A percentile compares a stretch with the other conserved stretches of the same genome.
phyloP scores from a whole-genome alignment of 1,284 basidiomycete genomes.

The Sanguinoderma infundibulare region DNA sequence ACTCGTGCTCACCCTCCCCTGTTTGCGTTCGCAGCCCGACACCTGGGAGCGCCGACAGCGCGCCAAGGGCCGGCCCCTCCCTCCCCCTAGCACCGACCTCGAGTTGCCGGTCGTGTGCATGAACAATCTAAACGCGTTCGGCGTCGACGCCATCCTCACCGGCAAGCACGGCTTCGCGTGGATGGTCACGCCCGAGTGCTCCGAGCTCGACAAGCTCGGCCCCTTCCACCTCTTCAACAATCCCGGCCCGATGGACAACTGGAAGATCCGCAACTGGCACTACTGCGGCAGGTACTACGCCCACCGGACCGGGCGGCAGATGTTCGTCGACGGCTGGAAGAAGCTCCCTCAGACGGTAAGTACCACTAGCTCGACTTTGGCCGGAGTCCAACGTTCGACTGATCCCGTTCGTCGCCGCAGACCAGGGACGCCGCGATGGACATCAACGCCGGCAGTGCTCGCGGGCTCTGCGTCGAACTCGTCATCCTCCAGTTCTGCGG shows the following conservation, averaged over 20 bases:
- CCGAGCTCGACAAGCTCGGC: neutral
- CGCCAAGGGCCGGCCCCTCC: neutral
- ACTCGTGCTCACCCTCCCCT: no score
- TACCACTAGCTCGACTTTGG: neutral
- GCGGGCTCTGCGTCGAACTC: slow-evolving; percentile 7
- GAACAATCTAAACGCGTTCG: slow-evolving; percentile 1
- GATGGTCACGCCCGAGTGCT: slow-evolving; percentile 8
- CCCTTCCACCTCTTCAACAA: slow-evolving; percentile 18
- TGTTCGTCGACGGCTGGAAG: slow-evolving; percentile 7
- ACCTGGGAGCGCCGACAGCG: neutral
- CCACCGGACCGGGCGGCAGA: slow-evolving; percentile 9
- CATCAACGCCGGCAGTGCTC: neutral
- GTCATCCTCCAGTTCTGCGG: slow-evolving; percentile 15
- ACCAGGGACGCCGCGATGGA: neutral
- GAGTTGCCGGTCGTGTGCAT: slow-evolving; percentile 13
- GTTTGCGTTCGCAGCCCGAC: neutral
- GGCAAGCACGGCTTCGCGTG: slow-evolving; percentile 17
- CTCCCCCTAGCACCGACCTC: neutral
- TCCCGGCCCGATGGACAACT: neutral
- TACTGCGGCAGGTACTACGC: slow-evolving; percentile 19
- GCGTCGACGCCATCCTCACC: neutral
- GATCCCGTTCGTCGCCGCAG: neutral
- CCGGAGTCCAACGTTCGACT: neutral
- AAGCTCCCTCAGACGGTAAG: slow-evolving; percentile 8
- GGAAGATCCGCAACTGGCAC: slow-evolving; percentile 6